Evolutionary conservation across 164 flowering plant genomes (phyloP).

Genomic region (Magnolia kwangsiensis): DNA sequence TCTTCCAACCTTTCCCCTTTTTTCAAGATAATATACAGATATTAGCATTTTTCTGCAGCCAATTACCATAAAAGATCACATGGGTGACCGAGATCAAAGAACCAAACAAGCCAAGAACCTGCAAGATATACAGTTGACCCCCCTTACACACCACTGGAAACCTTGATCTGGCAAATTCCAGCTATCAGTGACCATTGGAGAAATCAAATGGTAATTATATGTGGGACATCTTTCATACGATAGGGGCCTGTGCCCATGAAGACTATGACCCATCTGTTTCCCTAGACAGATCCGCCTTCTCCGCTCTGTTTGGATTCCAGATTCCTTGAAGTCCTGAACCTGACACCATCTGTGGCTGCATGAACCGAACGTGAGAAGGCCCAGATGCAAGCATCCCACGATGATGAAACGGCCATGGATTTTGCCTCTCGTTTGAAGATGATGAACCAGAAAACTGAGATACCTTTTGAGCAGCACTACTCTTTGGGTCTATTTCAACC

Average conservation of each 20-base stretch:
- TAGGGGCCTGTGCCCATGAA: not conserved
- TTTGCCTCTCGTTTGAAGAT: conserved; percentile 27
- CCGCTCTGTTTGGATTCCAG: conserved; percentile 16
- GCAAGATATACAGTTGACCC: not conserved
- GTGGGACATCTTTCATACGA: not conserved
- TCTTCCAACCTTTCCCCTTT: too few species aligned
- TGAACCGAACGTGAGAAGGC: conserved; percentile 23
- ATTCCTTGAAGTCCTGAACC: conserved; percentile 29
- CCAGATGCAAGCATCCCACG: conserved; percentile 28
- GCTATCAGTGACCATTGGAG: not conserved
- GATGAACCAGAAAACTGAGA: conserved; percentile 18
- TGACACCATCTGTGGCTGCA: conserved; percentile 25
- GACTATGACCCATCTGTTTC: conserved; percentile 10
- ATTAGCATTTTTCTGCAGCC: not conserved
- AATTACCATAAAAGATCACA: not conserved
- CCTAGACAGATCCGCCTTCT: conserved; percentile 9
- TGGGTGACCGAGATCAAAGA: not conserved
- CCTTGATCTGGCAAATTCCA: not conserved
- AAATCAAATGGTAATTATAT: not conserved
- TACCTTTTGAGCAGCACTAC: conserved; percentile 15
- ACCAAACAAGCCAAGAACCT: not conserved
- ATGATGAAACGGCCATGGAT: conserved; percentile 37
- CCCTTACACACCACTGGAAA: not conserved
- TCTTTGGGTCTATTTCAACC: conserved; percentile 22
- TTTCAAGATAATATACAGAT: not conserved